Evolutionary conservation across 352 stramenopile species (phyloP), one percentile per base, ranked within the genome.

Genomic region (Phytopythium sindhum): DNA sequence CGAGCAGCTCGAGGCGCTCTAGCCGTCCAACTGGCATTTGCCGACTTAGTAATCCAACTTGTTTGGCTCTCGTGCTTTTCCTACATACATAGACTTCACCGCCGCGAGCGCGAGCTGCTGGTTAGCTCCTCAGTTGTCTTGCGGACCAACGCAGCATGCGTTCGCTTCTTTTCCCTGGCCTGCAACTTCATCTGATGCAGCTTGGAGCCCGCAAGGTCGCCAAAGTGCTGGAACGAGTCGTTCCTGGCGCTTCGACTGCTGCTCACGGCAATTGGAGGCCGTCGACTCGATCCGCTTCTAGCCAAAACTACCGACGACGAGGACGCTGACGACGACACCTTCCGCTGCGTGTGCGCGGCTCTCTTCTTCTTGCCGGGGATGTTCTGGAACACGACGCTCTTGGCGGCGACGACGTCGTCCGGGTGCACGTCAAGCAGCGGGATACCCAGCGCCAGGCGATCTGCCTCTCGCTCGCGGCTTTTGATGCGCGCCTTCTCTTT

Each of bases 181-280:
- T 29, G 41, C 26, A 21, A 5, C 60, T 84, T 84, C 45, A 89
- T 61, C 2, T 72, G 76, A 60, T 85, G 78, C 58, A 89, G 59
- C 31, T 86, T 75, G 33, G 80, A 89, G 1, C 69, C 77, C 37
- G 77, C 47, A 9, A 65, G 57, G 29, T 91, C 80, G 6, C 82
- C 82, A 78, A 91, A 91, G 60, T 82, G 74, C 68, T 85, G 70
- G 57, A 89, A 91, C 26, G 69, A 70, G 60, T 77, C 73, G 26
- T 28, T 70, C 53, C 55, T 73, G 15, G n/a, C 17, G 37, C 54
- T 64, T 26, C 45, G 63, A 31, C 41, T 58, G 7, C 28, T 64
- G n/a, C 21, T 6, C 12, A 0, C 5, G 1, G 44, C 23, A 17
- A 11, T 1, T 21, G 0, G 44, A 29, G 4, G 1, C 8, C 10